phyloP scores from a whole-genome alignment of 352 stramenopile species.

The Globisporangium spiculum region DNA sequence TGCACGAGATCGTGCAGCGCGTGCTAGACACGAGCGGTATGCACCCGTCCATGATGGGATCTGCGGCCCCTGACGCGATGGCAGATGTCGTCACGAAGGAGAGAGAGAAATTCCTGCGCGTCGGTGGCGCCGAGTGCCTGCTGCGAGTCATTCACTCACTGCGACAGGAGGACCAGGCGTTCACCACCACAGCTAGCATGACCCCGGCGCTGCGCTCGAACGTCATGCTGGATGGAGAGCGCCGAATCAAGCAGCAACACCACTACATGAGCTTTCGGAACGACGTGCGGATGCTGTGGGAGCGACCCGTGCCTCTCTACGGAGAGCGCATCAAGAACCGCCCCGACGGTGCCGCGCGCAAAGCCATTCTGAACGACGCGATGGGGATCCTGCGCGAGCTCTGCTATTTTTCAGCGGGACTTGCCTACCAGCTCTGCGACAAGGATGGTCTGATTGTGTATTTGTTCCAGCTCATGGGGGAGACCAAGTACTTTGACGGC shows the following conservation, averaged over 20 bases:
- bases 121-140: constrained; percentile 74
- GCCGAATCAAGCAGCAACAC: constrained; percentile 22
- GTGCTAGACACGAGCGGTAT: constrained; percentile 65
- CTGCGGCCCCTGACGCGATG: constrained; percentile 23
- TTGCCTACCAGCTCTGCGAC: constrained; percentile 69
- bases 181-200: background rate
- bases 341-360: constrained; percentile 43
- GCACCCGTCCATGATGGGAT: constrained; percentile 24
- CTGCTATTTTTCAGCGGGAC: constrained; percentile 71
- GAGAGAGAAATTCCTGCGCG: constrained; percentile 61
- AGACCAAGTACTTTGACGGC: constrained; percentile 89
- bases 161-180: constrained; percentile 46
- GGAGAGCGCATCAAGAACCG: constrained; percentile 36
- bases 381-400: constrained; percentile 81
- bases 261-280: constrained; percentile 31
- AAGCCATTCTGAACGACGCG: constrained; percentile 66
- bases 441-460: constrained; percentile 89
- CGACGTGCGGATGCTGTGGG: constrained; percentile 62
- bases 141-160: constrained; percentile 70
- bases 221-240: constrained; percentile 34
- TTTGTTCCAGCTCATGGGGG: constrained; percentile 92
- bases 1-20: constrained; percentile 72
- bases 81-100: constrained; percentile 41
- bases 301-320: constrained; percentile 33
- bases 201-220: constrained; percentile 21